phyloP scores from a whole-genome alignment of 768 basidiomycete genomes.

The Auriscalpium microsporum region DNA sequence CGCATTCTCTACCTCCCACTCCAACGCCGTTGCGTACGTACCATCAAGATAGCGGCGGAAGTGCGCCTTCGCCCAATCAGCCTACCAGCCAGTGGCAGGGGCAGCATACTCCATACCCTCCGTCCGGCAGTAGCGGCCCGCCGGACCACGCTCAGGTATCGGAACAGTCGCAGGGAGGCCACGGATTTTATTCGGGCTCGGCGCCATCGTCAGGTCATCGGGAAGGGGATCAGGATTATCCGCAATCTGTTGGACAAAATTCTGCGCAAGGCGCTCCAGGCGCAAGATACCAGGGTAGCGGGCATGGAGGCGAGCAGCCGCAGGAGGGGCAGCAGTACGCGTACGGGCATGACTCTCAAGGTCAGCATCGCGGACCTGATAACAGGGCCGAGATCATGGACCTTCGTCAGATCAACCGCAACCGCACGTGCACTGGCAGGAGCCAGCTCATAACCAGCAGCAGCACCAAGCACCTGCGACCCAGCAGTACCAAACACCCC shows the following conservation, averaged over 20 bases:
- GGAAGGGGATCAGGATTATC: neutral
- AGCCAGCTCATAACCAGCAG: constrained; percentile 11
- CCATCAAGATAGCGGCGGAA: neutral
- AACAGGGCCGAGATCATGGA: constrained; percentile 16
- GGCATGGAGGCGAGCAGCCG: too few relatives aligned
- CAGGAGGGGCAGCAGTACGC: neutral
- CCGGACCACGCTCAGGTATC: too few relatives aligned
- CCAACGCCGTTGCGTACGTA: constrained; percentile 7
- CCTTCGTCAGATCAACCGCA: too few relatives aligned
- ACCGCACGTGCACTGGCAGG: too few relatives aligned
- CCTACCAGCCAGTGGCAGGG: too few relatives aligned
- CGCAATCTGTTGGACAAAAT: neutral
- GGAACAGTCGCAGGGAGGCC: too few relatives aligned
- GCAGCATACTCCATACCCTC: too few relatives aligned
- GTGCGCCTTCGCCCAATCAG: too few relatives aligned
- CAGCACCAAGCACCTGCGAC: constrained; percentile 1
- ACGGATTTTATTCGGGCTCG: too few relatives aligned
- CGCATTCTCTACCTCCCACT: constrained; percentile 20
- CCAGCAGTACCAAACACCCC: neutral
- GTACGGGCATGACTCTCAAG: constrained; percentile 5
- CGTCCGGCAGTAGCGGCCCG: too few relatives aligned
- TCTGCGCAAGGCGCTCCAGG: neutral
- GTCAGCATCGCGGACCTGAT: neutral
- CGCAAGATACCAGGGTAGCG: too few relatives aligned
- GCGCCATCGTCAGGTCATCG: neutral